Conservation (phyloP, 2,329 filamentous ascomycete genomes). For the Aspergillus brasiliensis region DNA sequence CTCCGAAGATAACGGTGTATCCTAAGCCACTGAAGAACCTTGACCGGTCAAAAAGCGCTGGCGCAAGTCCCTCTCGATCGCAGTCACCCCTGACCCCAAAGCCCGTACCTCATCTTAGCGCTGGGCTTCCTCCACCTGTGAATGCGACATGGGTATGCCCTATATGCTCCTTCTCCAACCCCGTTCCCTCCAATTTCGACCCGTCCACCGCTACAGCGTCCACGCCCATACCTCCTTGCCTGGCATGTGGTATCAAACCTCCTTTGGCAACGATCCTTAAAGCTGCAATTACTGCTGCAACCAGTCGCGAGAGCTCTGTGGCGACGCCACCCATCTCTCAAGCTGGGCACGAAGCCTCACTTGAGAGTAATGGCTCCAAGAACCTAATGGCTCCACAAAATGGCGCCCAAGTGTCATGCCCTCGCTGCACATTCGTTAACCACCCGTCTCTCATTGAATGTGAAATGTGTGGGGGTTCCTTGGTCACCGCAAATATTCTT, state of each 20-base stretch:
- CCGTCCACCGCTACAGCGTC: constrained; percentile 75
- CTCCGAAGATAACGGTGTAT: constrained; percentile 85
- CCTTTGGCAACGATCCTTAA: constrained; percentile 80
- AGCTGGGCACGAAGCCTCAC: background rate
- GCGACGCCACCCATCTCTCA: constrained; percentile 13
- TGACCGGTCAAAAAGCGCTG: constrained; percentile 55
- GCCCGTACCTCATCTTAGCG: constrained; percentile 37
- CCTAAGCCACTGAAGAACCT: constrained; percentile 76
- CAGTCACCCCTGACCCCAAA: constrained; percentile 35
- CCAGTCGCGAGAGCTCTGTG: constrained; percentile 42
- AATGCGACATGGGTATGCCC: constrained; percentile 90
- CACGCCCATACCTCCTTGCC: constrained; percentile 80
- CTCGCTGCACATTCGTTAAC: constrained; percentile 90
- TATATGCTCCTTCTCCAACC: constrained; percentile 94
- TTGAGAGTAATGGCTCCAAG: constrained; percentile 10
- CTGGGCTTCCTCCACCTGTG: constrained; percentile 40
- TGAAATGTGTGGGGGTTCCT: constrained; percentile 84
- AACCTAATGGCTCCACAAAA: constrained; percentile 6
- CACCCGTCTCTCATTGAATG: constrained; percentile 83
- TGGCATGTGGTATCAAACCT: constrained; percentile 93
- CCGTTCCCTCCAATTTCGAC: constrained; percentile 91
- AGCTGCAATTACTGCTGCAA: constrained; percentile 76
- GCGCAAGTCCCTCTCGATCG: constrained; percentile 36
- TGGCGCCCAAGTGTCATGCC: constrained; percentile 57
- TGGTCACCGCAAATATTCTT: constrained; percentile 59